Conservation (phyloP, 495 filamentous ascomycete species). For the Podospora fimiseda region DNA sequence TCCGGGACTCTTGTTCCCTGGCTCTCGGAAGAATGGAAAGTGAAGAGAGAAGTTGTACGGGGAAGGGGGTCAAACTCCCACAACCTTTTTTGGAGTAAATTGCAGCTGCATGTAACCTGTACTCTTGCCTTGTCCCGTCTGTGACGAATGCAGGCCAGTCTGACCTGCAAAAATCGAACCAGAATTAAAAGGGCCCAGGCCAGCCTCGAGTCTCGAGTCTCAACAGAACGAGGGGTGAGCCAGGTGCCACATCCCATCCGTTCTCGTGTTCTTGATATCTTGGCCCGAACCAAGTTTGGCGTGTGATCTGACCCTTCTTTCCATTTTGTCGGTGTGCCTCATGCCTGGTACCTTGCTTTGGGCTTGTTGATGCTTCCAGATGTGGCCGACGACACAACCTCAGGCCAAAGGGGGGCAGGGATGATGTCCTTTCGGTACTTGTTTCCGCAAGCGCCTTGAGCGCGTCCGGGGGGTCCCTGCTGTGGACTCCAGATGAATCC, state of each 20-base stretch:
- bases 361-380: conserved; percentile 9
- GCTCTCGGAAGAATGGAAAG: conserved; percentile 3
- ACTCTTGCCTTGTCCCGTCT: neutral
- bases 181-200: neutral
- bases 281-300: conserved; percentile 6
- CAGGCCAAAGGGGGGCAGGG: neutral
- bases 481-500: neutral
- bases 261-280: conserved; percentile 3
- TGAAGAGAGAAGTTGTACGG: neutral
- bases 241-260: neutral
- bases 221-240: neutral
- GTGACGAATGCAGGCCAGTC: neutral
- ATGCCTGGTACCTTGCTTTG: neutral
- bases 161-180: neutral
- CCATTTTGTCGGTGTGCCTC: conserved; percentile 10
- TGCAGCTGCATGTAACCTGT: neutral
- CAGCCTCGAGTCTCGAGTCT: neutral
- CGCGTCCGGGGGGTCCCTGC: conserved; percentile 14
- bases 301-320: conserved; percentile 4
- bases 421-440: conserved; percentile 23
- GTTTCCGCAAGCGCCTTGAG: conserved; percentile 26
- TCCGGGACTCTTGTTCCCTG: neutral
- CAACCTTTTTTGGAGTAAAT: neutral
- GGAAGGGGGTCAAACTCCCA: neutral
- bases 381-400: neutral